phyloP scores from a whole-genome alignment of 2,329 filamentous ascomycete species.

The Blastomyces gilchristii region DNA sequence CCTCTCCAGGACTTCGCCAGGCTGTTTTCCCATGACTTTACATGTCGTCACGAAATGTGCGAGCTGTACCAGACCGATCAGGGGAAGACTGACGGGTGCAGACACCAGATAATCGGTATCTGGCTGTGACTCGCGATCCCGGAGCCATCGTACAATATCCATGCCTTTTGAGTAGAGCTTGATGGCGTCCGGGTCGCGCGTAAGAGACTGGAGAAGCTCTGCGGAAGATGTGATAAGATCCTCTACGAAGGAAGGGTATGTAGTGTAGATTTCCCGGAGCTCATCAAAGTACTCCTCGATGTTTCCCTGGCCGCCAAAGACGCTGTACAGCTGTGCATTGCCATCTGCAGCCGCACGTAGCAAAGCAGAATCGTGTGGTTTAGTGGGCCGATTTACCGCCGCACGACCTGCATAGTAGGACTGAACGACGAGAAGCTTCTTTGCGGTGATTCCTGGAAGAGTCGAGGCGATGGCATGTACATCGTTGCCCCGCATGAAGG shows the following conservation, averaged over 20 bases:
- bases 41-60: conserved; percentile 93
- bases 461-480: conserved; percentile 80
- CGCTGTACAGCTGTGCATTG: conserved; percentile 76
- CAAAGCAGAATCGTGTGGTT: conserved; percentile 85
- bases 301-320: conserved; percentile 95
- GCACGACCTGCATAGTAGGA: conserved; percentile 86
- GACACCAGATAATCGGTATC: conserved; percentile 92
- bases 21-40: conserved; percentile 79
- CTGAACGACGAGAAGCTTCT: conserved; percentile 81
- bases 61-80: conserved; percentile 92
- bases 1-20: conserved; percentile 74
- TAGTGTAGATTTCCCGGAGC: conserved; percentile 78
- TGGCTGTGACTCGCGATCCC: conserved; percentile 77
- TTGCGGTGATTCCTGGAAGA: conserved; percentile 80
- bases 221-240: conserved; percentile 74
- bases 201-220: conserved; percentile 74
- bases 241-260: conserved; percentile 82
- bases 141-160: conserved; percentile 88
- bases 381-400: conserved; percentile 74
- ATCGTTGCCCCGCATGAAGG: conserved; percentile 89
- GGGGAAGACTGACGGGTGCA: conserved; percentile 85
- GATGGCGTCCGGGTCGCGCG: conserved; percentile 72
- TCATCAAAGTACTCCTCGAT: conserved; percentile 99
- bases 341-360: conserved; percentile 78
- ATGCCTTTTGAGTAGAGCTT: conserved; percentile 98